Evolutionary conservation across 192 early-diverging fungal species (phyloP), one percentile per base, ranked within the genome.

Genomic region (Coemansia reversa): DNA sequence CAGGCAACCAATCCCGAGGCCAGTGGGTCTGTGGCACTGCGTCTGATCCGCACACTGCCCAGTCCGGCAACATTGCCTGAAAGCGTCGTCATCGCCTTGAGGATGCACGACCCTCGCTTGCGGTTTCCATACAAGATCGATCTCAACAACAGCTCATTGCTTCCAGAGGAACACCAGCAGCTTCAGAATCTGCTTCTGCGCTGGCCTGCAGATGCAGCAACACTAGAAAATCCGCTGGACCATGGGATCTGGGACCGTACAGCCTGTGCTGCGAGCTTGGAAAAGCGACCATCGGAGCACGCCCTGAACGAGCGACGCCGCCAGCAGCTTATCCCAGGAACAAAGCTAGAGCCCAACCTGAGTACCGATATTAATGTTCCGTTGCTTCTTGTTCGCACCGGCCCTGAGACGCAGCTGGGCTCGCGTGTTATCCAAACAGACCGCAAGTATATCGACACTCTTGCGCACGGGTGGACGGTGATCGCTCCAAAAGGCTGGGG

Each of bases 71-170:
- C 89, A 1, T 70, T 97, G 47, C 89, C 95, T 3, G 82, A 91
- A 9, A 91, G 91, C n/a, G 78, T 86, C 42, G 90, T 93, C 0
- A 48, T 98, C 7, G 90, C 88, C 4, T 75, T 98, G 56, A 84
- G 83, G 7, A 88, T 94, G 12, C 66, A 90, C 25, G 97, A 98
- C 60, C 97, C 95, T 2, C 86, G 97, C 25, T 62, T 97, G 63
- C 84, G 62, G 27, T 84, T 84, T 50, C 83, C 83, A 4, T 58
- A 53, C 53, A 67, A 68, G 47, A 30, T 65, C n/a, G 39, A 42
- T 2, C 42, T 11, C 3, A 56, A 6, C 4, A 47, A 8, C 18
- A 9, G 1, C 20, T 8, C 47, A 20, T 52, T 29, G 11, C 18
- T 48, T 16, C 22, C 48, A n/a, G 27, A 30, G 20, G 74, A 81